These are phyloP conservation scores for Pseudocercospora crystallina DNA, from an alignment of 2,329 filamentous ascomycete species.

Conservation along the genomic window DNA sequence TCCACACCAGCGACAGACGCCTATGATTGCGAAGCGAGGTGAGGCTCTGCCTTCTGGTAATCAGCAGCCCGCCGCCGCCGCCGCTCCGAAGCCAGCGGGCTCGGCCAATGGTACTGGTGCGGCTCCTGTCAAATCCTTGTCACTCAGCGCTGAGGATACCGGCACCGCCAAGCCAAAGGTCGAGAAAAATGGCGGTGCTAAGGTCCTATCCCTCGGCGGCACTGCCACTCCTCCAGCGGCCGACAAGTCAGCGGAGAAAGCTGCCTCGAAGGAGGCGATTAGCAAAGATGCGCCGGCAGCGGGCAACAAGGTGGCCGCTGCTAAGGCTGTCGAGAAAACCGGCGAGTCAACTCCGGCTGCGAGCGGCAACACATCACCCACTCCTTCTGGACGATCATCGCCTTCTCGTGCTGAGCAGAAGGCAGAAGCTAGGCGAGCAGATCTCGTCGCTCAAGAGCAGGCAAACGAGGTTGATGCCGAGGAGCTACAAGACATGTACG, in stretches of 20 bases:
- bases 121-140: slow-evolving; percentile 59
- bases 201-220: slow-evolving; percentile 69
- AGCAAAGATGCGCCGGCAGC: slow-evolving; percentile 56
- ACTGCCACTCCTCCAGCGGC: slow-evolving; percentile 48
- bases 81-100: slow-evolving; percentile 44
- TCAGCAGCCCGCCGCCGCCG: slow-evolving; percentile 46
- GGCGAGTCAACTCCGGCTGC: slow-evolving; percentile 65
- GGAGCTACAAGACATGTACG: slow-evolving; percentile 91
- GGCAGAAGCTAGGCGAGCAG: slow-evolving; percentile 65
- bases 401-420: slow-evolving; percentile 56
- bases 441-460: slow-evolving; percentile 82
- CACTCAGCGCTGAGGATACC: slow-evolving; percentile 50
- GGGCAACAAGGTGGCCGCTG: slow-evolving; percentile 78
- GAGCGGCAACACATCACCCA: slow-evolving; percentile 72
- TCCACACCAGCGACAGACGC: slow-evolving; percentile 50
- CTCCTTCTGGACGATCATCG: slow-evolving; percentile 73
- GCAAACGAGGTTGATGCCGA: slow-evolving; percentile 75
- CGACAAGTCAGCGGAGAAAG: slow-evolving; percentile 48
- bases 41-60: slow-evolving; percentile 50
- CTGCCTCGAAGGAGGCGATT: slow-evolving; percentile 35
- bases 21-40: slow-evolving; percentile 64
- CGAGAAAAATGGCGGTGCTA: slow-evolving; percentile 54
- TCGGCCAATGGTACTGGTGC: slow-evolving; percentile 55
- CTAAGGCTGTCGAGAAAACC: slow-evolving; percentile 89
- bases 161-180: slow-evolving; percentile 57